These are phyloP conservation scores for Hyphodiscus hymeniophilus DNA, from an alignment of 495 filamentous ascomycete genomes.

Conservation along the genomic window DNA sequence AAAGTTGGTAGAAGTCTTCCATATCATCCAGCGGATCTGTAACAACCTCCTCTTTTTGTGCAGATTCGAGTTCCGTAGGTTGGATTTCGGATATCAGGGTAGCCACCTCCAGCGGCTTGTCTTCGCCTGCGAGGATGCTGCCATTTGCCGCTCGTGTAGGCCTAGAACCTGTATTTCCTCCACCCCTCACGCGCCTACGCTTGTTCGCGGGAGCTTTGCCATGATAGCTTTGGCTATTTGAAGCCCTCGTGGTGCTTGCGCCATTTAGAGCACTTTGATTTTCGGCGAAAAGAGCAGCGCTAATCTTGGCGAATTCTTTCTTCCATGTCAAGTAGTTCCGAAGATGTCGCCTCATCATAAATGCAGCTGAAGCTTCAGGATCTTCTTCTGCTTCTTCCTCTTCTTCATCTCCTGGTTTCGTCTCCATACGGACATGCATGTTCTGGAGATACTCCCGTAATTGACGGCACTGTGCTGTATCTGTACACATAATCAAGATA, in stretches of 20 bases:
- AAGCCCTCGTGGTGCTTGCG: constrained; percentile 37
- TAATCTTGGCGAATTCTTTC: constrained; percentile 77
- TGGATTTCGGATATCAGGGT: constrained; percentile 57
- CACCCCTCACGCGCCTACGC: constrained; percentile 80
- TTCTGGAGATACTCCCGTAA: constrained; percentile 84
- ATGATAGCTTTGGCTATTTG: constrained; percentile 31
- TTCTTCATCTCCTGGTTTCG: constrained; percentile 28
- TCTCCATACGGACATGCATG: constrained; percentile 66
- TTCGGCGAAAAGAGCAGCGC: constrained; percentile 60
- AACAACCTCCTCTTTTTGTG: constrained; percentile 63
- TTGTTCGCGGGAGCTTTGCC: constrained; percentile 76
- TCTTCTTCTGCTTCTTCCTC: constrained; percentile 35
- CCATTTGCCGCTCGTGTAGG: constrained; percentile 52
- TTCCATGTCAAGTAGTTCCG: constrained; percentile 93
- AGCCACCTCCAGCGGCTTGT: constrained; percentile 67
- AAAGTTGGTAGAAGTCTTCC: constrained; percentile 87
- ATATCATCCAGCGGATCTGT: constrained; percentile 79
- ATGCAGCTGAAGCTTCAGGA: constrained; percentile 60
- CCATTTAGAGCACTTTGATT: constrained; percentile 73
- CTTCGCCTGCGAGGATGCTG: constrained; percentile 69
- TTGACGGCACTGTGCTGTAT: constrained; percentile 80
- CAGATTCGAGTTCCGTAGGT: constrained; percentile 54
- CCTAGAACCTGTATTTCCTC: constrained; percentile 48
- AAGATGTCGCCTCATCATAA: constrained; percentile 83
- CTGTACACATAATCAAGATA: constrained; percentile 91